Base-by-base conservation (phyloP, 257 asterid genomes). In the Nicotiana benthamiana region DNA sequence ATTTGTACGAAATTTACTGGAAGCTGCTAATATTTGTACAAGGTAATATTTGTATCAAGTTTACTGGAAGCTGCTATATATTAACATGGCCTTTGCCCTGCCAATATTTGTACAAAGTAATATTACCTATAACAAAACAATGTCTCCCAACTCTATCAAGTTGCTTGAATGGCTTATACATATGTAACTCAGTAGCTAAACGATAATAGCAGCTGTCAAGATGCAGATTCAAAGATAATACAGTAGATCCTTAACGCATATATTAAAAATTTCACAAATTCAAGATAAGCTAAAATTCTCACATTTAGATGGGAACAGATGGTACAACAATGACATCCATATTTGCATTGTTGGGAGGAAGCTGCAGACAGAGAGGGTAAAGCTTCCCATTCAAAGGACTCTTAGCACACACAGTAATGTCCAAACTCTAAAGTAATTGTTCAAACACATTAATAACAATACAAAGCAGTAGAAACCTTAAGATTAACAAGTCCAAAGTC, bases 341-440 rank as follows among this genome's bases (percentile, higher is more conserved):
- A 62, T 87, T 85, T 10, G 95, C 70, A 48, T 92, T 92, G 81
- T 96, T 92, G 46, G 99, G 99, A 66, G 99, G 99, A 83, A 96
- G 97, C 84, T 90, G 97, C 82, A 96, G 89, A 59, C 91, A 95
- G 20, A 96, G 99, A 80, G 99, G 98, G 77, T 90, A 92, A 72
- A 96, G 91, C 77, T 94, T 94, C 43, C 97, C 97, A 77, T 96
- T 90, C 77, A 94, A 86, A 5, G 97, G 90, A 79, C 97, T 92
- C 78, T 85, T 80, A 0, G 94, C 89, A 80, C 98, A 92, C 20
- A 96, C n/a, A n/a, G n/a, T n/a, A n/a, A n/a, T n/a, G n/a, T n/a
- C n/a, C n/a, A n/a, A n/a, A n/a, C n/a, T 27, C 28, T 2, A 27
- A 27, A 27, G 28, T 27, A 27, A 27, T 27, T 1, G 28, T 27